Evolutionary conservation across 768 basidiomycete species (phyloP).

Genomic region (Phlegmacium glaucopus): DNA sequence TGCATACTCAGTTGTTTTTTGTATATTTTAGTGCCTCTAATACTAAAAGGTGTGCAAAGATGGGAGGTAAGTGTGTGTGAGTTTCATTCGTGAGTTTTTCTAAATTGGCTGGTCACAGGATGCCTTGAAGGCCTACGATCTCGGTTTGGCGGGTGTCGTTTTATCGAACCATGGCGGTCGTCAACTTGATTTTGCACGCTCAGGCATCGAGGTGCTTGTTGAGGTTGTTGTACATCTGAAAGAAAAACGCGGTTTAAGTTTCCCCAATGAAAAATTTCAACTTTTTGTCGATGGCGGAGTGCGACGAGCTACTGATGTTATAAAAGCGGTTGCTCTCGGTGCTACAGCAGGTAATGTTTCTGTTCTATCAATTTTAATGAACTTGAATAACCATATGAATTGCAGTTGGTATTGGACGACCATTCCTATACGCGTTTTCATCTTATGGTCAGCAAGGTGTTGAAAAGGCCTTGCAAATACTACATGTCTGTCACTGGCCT

Average conservation of each 20-base stretch:
- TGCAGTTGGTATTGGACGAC: conserved; percentile 71
- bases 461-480: conserved; percentile 75
- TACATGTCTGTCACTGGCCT: conserved; percentile 55
- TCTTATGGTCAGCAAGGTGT: conserved; percentile 89
- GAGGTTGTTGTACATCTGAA: conserved; percentile 78
- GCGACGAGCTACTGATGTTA: conserved; percentile 75
- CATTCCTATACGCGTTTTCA: conserved; percentile 86
- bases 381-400: no score
- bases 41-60: conserved; percentile 87
- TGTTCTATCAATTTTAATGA: not conserved
- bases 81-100: not conserved
- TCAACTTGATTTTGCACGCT: conserved; percentile 77
- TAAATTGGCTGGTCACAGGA: conserved; percentile 42
- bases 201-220: conserved; percentile 86
- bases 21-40: conserved; percentile 67
- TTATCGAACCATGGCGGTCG: conserved; percentile 87
- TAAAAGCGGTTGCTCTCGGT: conserved; percentile 78
- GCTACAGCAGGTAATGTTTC: conserved; percentile 44
- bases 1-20: conserved; percentile 16
- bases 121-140: conserved; percentile 80
- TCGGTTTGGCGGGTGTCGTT: conserved; percentile 70
- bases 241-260: conserved; percentile 59
- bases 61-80: conserved; percentile 55
- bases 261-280: conserved; percentile 80
- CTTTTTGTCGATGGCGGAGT: conserved; percentile 95